Percentiles rank a stretch among this genome's conserved stretches.
phyloP scores from a whole-genome alignment of 148 eudicot genomes.

The Cornus kousa region DNA sequence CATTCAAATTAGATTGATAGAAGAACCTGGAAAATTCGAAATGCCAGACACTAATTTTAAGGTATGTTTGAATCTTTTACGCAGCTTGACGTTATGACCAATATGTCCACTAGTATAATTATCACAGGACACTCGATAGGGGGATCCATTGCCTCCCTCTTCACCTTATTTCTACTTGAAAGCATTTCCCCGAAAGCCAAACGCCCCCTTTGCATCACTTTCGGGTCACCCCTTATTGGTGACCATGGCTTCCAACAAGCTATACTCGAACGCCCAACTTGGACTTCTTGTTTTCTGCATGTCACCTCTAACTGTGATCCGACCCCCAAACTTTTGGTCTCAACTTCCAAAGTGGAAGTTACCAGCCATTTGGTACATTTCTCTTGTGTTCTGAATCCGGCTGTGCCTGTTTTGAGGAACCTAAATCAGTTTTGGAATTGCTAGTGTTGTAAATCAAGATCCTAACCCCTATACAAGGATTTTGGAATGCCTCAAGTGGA shows the following conservation, averaged over 20 bases:
- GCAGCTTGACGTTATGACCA: slow-evolving; percentile 10
- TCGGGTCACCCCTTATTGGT: slow-evolving; percentile 37
- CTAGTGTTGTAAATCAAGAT: slow-evolving; percentile 2
- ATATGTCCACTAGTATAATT: not conserved
- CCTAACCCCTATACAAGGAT: slow-evolving; percentile 16
- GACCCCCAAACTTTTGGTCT: slow-evolving; percentile 6
- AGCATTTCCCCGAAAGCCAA: slow-evolving; percentile 10
- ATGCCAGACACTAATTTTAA: too few relatives aligned
- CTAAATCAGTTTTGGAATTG: slow-evolving; percentile 21
- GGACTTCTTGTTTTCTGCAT: slow-evolving; percentile 31
- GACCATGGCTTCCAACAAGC: slow-evolving; percentile 25
- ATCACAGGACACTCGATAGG: slow-evolving; percentile 34
- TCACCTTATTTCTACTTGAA: slow-evolving; percentile 32
- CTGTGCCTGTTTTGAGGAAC: slow-evolving; percentile 28
- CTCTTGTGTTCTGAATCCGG: slow-evolving; percentile 25
- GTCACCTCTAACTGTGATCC: slow-evolving; percentile 17
- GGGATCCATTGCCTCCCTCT: slow-evolving; percentile 37
- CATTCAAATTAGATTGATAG: too few relatives aligned
- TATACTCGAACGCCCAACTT: slow-evolving; percentile 26
- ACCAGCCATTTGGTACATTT: slow-evolving; percentile 32
- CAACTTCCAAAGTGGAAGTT: not conserved
- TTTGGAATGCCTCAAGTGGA: slow-evolving; percentile 6
- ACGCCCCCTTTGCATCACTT: slow-evolving; percentile 33
- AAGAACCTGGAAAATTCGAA: too few relatives aligned
- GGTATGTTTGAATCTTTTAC: not conserved